These are phyloP conservation scores for Diphasiastrum complanatum DNA, from an alignment of 83 land plant genomes.

Conservation along the genomic window DNA sequence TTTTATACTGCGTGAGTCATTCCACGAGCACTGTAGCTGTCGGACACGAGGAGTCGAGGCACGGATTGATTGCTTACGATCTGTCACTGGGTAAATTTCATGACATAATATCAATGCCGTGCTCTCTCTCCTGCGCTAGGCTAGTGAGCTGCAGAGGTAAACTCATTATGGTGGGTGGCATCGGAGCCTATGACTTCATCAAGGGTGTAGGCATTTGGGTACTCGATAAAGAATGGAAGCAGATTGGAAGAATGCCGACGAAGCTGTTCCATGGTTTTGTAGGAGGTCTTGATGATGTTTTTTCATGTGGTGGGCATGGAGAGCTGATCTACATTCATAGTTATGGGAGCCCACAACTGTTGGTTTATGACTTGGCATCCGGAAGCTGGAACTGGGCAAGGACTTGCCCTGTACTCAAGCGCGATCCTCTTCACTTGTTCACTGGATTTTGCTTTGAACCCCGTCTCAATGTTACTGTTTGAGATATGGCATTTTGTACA, in stretches of 20 bases:
- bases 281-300: conserved; percentile 79
- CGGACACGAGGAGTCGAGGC: conserved; percentile 39
- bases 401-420: conserved; percentile 62
- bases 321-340: conserved; percentile 70
- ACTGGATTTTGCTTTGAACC: conserved; percentile 51
- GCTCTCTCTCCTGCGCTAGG: conserved; percentile 67
- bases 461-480: no score
- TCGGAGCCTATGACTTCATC: conserved; percentile 67
- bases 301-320: conserved; percentile 69
- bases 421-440: conserved; percentile 68
- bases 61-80: conserved; percentile 52
- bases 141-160: conserved; percentile 63
- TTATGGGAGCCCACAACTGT: conserved; percentile 67
- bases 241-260: conserved; percentile 71
- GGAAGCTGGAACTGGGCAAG: conserved; percentile 69
- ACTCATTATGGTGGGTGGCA: conserved; percentile 84
- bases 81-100: conserved; percentile 31
- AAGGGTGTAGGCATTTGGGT: conserved; percentile 80
- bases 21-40: conserved; percentile 45
- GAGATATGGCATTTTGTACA: no score
- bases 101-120: conserved; percentile 49
- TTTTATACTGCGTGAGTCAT: conserved; percentile 59
- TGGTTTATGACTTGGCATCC: conserved; percentile 48
- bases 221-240: conserved; percentile 55
- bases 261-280: conserved; percentile 66